Percentiles rank a stretch among this genome's conserved stretches.
Evolutionary conservation across 2,329 filamentous ascomycete genomes (phyloP).

Genomic region (Thermoascus crustaceus): DNA sequence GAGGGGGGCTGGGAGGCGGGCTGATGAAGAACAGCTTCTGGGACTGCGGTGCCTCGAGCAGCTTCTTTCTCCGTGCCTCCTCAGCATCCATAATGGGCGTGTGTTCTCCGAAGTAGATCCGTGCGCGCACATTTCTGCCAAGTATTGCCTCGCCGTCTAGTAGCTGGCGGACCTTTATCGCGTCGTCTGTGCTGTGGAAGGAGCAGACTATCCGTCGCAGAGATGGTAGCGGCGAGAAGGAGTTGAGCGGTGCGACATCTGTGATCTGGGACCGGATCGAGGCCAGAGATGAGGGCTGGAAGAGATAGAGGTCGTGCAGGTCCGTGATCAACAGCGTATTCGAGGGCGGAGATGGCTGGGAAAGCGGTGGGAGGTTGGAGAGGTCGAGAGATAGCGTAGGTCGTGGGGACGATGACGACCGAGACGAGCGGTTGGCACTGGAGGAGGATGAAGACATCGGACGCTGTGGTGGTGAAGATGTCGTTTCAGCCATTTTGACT

Average conservation of each 20-base stretch:
- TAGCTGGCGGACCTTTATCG: conserved; percentile 35
- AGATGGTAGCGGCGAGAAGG: conserved; percentile 44
- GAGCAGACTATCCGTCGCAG: conserved; percentile 45
- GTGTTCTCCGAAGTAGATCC: conserved; percentile 46
- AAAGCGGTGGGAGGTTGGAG: conserved; percentile 37
- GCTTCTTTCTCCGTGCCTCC: conserved; percentile 29
- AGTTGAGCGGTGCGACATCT: conserved; percentile 37
- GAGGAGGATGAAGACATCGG: conserved; percentile 20
- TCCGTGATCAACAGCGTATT: conserved; percentile 46
- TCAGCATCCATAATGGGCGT: conserved; percentile 38
- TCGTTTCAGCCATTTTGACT: conserved; percentile 15
- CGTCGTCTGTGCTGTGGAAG: conserved; percentile 36
- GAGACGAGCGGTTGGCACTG: conserved; percentile 13
- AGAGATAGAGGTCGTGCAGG: conserved; percentile 38
- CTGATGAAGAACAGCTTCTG: conserved; percentile 60
- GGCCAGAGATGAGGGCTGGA: conserved; percentile 37
- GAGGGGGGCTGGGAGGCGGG: conserved; percentile 55
- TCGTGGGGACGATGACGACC: conserved; percentile 21
- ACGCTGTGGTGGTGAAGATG: conserved; percentile 17
- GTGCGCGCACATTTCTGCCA: conserved; percentile 25
- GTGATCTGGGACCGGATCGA: conserved; percentile 37
- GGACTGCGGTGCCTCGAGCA: conserved; percentile 48
- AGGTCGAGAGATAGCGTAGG: conserved; percentile 40
- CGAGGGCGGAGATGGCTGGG: conserved; percentile 38
- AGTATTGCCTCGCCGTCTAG: conserved; percentile 33